Percentiles rank a stretch among this genome's conserved stretches.
Conservation (phyloP, 306 rosid species). For the Abrus pulchellus region DNA sequence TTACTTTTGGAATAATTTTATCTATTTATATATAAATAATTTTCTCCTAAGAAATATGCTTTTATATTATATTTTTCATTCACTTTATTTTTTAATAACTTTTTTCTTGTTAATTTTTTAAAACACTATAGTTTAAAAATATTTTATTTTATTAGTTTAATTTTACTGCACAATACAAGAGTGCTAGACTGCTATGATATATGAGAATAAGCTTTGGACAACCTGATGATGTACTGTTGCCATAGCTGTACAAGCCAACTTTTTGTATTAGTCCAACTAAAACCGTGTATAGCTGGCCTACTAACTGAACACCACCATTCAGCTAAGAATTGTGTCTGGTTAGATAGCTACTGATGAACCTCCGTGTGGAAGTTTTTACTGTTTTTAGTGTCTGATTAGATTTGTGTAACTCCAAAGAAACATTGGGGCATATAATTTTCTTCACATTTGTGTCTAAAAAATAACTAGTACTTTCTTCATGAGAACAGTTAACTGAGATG, state of each 20-base stretch:
- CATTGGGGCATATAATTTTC: constrained; percentile 15
- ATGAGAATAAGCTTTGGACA: neutral
- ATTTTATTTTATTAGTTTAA: too few species aligned
- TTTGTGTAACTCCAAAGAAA: constrained; percentile 21
- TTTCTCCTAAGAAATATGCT: too few species aligned
- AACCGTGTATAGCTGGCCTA: constrained; percentile 11
- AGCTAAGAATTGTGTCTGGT: constrained; percentile 25
- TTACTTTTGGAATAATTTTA: too few species aligned
- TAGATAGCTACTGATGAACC: constrained; percentile 11
- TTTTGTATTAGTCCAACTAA: neutral
- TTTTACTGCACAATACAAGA: too few species aligned
- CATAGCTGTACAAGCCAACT: neutral
- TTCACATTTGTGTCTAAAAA: neutral
- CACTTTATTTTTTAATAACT: too few species aligned
- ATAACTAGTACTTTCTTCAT: neutral
- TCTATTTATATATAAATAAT: too few species aligned
- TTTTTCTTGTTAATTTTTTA: too few species aligned
- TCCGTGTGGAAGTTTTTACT: neutral
- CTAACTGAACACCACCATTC: constrained; percentile 2
- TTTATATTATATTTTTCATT: too few species aligned
- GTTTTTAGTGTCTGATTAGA: neutral
- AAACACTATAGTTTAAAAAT: too few species aligned
- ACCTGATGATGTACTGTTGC: neutral
- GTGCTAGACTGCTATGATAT: neutral
- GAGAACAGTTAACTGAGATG: constrained; percentile 22